Conservation (phyloP, 2,329 filamentous ascomycete genomes). For the Hymenoscyphus fructigenus region DNA sequence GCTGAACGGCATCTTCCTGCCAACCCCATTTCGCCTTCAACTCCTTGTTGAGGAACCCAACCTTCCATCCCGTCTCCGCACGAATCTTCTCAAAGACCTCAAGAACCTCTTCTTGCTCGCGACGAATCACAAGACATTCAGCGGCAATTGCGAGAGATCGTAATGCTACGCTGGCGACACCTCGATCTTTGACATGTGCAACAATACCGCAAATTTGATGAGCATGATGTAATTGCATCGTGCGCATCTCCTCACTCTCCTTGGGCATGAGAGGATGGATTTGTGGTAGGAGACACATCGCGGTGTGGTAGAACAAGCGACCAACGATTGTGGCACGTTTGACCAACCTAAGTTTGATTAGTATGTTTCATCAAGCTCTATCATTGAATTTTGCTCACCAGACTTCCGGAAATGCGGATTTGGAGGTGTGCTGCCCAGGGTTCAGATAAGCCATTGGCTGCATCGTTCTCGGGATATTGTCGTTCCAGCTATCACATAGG, state of each 20-base stretch:
- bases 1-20: conserved; percentile 41
- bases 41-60: conserved; percentile 69
- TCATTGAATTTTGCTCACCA: conserved; percentile 57
- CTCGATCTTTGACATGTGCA: conserved; percentile 78
- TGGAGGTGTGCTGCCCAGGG: conserved; percentile 62
- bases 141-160: conserved; percentile 77
- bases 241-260: conserved; percentile 63
- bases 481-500: conserved; percentile 83
- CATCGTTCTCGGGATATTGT: conserved; percentile 79
- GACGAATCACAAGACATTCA: conserved; percentile 64
- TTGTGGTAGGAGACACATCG: conserved; percentile 77
- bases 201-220: conserved; percentile 87
- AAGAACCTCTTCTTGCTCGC: conserved; percentile 80
- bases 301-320: conserved; percentile 85
- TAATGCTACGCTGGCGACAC: conserved; percentile 75
- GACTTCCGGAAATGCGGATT: conserved; percentile 80
- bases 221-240: conserved; percentile 70
- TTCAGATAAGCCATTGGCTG: conserved; percentile 77
- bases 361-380: conserved; percentile 19
- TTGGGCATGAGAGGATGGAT: conserved; percentile 68
- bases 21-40: conserved; percentile 79
- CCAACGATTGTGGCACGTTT: conserved; percentile 80
- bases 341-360: conserved; percentile 61
- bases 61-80: conserved; percentile 74
- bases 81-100: conserved; percentile 73